Evolutionary conservation across 371 early-diverging fungal species (phyloP).

Genomic region (Basidiobolus meristosporus): DNA sequence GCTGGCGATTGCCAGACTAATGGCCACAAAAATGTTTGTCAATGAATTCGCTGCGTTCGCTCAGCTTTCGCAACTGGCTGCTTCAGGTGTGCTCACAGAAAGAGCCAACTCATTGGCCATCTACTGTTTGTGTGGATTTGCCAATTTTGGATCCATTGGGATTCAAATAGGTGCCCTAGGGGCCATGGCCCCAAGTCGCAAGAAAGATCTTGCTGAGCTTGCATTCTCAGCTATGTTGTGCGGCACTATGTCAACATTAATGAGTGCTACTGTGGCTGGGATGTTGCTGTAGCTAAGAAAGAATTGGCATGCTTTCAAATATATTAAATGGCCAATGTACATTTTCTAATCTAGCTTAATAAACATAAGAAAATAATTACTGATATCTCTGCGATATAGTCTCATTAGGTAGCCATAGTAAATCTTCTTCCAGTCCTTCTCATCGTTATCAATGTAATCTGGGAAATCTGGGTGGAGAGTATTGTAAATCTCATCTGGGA

Average conservation of each 20-base stretch:
- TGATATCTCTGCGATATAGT: too few species aligned
- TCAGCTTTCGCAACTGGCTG: too few species aligned
- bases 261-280: conserved; percentile 73
- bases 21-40: conserved; percentile 73
- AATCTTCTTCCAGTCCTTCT: too few species aligned
- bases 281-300: conserved; percentile 34
- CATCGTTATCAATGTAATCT: too few species aligned
- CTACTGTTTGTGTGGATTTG: conserved; percentile 79
- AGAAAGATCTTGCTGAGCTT: conserved; percentile 47
- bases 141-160: conserved; percentile 73
- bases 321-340: too few species aligned
- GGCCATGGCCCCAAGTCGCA: conserved; percentile 62
- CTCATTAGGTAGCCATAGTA: too few species aligned
- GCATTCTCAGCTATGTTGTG: too few species aligned
- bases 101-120: conserved; percentile 34
- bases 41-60: conserved; percentile 86
- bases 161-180: conserved; percentile 68
- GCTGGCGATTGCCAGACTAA: conserved; percentile 39
- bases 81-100: conserved; percentile 2
- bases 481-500: too few species aligned
- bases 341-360: too few species aligned
- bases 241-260: conserved; percentile 67
- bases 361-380: too few species aligned
- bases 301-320: too few species aligned
- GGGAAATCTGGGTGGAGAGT: too few species aligned